Evolutionary conservation across 257 asterid species (phyloP).

Genomic region (Apocynum venetum): DNA sequence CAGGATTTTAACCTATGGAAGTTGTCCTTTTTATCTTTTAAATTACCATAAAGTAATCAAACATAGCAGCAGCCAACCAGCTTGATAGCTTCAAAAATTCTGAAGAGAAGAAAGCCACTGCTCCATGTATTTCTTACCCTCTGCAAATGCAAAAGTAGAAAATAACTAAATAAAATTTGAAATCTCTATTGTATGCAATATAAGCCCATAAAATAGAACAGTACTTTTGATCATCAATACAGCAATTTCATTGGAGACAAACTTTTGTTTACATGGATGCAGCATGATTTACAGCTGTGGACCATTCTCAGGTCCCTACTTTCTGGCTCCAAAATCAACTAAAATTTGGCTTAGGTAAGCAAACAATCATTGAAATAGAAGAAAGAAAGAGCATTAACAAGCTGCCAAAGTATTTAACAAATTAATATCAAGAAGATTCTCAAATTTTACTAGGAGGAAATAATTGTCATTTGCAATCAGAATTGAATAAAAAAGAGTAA

Average conservation of each 20-base stretch:
- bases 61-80: constrained; percentile 7
- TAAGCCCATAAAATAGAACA: neutral
- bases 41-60: constrained; percentile 12
- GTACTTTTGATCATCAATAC: neutral
- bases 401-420: neutral
- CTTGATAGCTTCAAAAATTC: constrained; percentile 46
- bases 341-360: constrained; percentile 16
- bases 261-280: neutral
- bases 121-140: constrained; percentile 63
- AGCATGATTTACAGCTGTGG: constrained; percentile 13
- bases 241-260: constrained; percentile 5
- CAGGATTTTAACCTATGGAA: constrained; percentile 10
- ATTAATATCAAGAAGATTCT: neutral
- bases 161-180: neutral
- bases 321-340: constrained; percentile 1
- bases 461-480: neutral
- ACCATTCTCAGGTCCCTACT: constrained; percentile 8
- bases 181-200: neutral
- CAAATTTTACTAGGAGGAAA: neutral
- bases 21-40: neutral
- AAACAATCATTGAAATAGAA: constrained; percentile 17
- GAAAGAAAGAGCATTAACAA: neutral
- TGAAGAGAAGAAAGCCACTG: constrained; percentile 84
- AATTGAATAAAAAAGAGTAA: neutral
- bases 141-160: constrained; percentile 32